A percentile compares a stretch with the other conserved stretches of the same genome.
Evolutionary conservation across 495 filamentous ascomycete genomes (phyloP).

Genomic region (Penicillium diatomitis): DNA sequence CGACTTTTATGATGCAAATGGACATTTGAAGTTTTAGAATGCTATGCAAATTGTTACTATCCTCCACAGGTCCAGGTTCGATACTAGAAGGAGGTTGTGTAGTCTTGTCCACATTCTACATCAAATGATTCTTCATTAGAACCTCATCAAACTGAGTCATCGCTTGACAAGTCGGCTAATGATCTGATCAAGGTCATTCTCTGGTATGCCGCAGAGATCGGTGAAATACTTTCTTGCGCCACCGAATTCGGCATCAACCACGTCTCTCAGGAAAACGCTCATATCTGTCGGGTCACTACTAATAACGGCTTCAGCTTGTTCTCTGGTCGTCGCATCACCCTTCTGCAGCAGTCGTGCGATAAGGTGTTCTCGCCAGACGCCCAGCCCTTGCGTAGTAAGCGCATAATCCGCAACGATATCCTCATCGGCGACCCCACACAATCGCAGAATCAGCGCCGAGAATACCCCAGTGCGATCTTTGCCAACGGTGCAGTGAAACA

Average conservation of each 20-base stretch:
- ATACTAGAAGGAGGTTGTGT: no score
- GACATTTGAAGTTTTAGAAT: no score
- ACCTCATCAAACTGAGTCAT: neutral
- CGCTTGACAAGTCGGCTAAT: neutral
- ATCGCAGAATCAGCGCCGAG: slow-evolving; percentile 46
- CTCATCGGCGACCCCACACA: slow-evolving; percentile 48
- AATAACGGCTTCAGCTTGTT: neutral
- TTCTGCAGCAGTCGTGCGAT: neutral
- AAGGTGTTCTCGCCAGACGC: slow-evolving; percentile 1
- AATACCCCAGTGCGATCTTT: slow-evolving; percentile 60
- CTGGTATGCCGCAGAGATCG: neutral
- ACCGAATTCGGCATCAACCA: neutral
- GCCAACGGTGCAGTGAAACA: slow-evolving; percentile 50
- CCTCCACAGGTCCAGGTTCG: neutral
- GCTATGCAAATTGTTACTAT: neutral
- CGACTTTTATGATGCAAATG: no score
- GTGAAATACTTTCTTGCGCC: neutral
- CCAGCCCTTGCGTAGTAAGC: slow-evolving; percentile 17
- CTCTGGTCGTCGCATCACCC: neutral
- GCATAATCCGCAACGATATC: slow-evolving; percentile 54
- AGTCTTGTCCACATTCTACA: no score
- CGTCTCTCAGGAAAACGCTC: neutral
- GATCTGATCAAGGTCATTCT: neutral
- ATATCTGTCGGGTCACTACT: neutral
- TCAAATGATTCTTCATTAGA: no score